phyloP scores from a whole-genome alignment of 805 yeast species.

The Wickerhamomyces chaumierensis region DNA sequence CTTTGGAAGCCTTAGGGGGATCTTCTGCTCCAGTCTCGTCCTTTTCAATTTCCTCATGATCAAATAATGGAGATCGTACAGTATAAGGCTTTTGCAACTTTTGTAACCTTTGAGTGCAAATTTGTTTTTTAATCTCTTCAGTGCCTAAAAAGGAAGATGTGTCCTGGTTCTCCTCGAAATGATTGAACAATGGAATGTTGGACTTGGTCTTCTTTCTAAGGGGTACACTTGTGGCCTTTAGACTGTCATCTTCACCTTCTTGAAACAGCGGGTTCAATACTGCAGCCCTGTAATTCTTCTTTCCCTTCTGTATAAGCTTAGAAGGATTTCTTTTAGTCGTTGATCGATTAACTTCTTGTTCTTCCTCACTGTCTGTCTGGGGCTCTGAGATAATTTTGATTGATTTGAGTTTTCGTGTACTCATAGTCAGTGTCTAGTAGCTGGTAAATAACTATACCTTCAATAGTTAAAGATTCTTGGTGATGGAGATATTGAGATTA shows the following conservation, averaged over 20 bases:
- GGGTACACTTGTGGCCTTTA: too few species aligned
- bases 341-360: too few species aligned
- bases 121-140: neutral
- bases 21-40: too few species aligned
- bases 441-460: too few species aligned
- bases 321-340: too few species aligned
- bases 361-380: neutral
- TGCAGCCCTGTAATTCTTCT: neutral
- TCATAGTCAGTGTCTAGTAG: too few species aligned
- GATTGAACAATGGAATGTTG: neutral
- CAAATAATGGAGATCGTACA: too few species aligned
- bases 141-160: neutral
- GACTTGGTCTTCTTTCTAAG: neutral
- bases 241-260: neutral
- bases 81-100: too few species aligned
- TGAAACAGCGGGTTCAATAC: neutral
- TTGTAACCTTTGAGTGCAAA: neutral
- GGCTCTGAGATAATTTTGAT: neutral
- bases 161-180: neutral
- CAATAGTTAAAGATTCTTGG: too few species aligned
- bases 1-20: too few species aligned
- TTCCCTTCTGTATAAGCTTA: neutral
- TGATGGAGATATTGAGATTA: too few species aligned
- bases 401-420: neutral
- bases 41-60: too few species aligned